Base-by-base conservation (phyloP, 2,329 filamentous ascomycete genomes). In the Huntiella abstrusa region DNA sequence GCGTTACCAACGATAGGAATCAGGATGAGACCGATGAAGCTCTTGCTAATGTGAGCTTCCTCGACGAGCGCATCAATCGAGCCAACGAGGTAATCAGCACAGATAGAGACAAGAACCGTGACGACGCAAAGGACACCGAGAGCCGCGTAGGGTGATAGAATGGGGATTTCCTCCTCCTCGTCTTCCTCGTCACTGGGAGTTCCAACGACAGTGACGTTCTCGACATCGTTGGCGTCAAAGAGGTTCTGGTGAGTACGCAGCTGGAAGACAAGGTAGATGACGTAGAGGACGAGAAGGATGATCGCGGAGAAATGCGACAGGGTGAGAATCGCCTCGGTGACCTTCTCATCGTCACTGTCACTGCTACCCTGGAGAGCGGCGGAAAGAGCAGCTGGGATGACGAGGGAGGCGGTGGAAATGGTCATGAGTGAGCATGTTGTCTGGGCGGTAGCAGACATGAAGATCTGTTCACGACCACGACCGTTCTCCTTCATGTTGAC, bases 1-100 rank as follows among this genome's bases (percentile, higher is more conserved):
- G 81, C 81, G 55, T 86, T 86, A 38, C 81, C 81, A 32, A 86
- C 81, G 53, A 86, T 85, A 3, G 81, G 81, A 42, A 86, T 80
- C 15, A 86, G 64, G 43, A 86, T 83, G 42, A 86, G 65, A 65
- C 82, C 82, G 54, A 87, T 84, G 54, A 87, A 87, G 1, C 77
- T 83, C 61, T 82, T 82, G 65, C 77, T 84, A 58, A 87, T 81
- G 50, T 77, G 70, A 2, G 76, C 75, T 38, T 67, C 75, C 53
- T 75, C 68, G 17, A 85, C 82, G 41, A 87, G 71, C 22, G 69
- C 66, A 52, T 85, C 80, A 55, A 86, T 86, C 55, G 77, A 83
- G 54, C 75, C 77, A 33, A 87, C 82, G 5, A 87, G 69, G 55
- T 81, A 83, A 51, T 86, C 82, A 52, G 82, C 82, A 55, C 81